Percentiles rank a stretch among this genome's conserved stretches.
Conservation (phyloP, 2,329 filamentous ascomycete species). For the Kalmusia sp. region DNA sequence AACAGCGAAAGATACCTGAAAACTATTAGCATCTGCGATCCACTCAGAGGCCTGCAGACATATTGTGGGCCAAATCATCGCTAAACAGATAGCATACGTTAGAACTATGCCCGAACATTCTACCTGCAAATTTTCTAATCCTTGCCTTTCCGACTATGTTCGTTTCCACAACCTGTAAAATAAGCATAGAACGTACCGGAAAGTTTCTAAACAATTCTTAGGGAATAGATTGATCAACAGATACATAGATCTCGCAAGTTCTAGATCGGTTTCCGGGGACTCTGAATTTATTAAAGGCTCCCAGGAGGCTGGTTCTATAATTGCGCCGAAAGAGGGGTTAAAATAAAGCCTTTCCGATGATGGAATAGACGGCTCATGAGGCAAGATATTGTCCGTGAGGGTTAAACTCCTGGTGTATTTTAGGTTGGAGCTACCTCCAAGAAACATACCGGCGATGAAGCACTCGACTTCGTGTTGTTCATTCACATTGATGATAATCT, state of each 20-base stretch:
- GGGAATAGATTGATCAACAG: background rate
- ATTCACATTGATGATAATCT: background rate
- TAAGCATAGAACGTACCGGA: background rate
- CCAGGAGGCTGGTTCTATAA: no score
- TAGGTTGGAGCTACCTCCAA: background rate
- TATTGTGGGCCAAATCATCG: no score
- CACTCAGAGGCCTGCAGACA: no score
- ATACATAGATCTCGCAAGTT: background rate
- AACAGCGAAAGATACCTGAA: no score
- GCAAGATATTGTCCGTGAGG: background rate
- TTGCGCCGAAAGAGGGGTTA: background rate
- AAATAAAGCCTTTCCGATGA: background rate
- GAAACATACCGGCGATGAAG: background rate
- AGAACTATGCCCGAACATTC: no score
- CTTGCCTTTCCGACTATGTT: no score
- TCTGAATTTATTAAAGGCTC: background rate
- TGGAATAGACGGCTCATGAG: background rate
- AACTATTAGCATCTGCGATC: no score
- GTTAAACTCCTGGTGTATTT: background rate
- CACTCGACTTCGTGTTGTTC: background rate
- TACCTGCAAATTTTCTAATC: no score
- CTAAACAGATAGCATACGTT: no score
- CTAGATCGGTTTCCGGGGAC: no score
- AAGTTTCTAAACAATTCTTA: background rate
- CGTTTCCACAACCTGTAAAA: background rate